A percentile compares a stretch with the other conserved stretches of the same genome.
Conservation (phyloP, 108 stramenopile genomes). For the Ochromonas danica region DNA sequence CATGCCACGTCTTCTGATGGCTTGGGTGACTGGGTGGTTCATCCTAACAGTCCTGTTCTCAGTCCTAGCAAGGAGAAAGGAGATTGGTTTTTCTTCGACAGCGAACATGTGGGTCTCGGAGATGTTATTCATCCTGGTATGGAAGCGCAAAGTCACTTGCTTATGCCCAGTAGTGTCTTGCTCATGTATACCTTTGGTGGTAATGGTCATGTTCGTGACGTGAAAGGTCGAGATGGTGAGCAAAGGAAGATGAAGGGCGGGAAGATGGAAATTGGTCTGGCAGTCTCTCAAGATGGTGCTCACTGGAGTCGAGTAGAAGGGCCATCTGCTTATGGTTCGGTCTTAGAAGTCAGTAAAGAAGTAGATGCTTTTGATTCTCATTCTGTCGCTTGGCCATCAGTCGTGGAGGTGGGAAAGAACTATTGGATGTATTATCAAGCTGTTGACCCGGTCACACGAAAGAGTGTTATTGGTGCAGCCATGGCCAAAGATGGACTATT, state of each 20-base stretch:
- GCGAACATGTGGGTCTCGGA: not conserved
- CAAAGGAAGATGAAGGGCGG: not conserved
- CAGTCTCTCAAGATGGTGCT: not conserved
- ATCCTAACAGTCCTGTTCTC: not conserved
- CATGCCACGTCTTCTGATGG: not conserved
- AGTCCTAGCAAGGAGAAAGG: not conserved
- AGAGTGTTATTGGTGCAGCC: not conserved
- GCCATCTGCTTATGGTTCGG: not conserved
- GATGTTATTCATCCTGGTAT: not conserved
- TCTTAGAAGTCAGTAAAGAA: not conserved
- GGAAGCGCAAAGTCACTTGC: not conserved
- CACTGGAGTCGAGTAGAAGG: not conserved
- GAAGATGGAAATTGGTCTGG: not conserved
- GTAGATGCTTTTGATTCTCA: not conserved
- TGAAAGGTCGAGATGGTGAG: too few relatives aligned
- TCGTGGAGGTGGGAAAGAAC: not conserved
- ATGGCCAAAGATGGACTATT: not conserved
- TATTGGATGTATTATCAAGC: not conserved
- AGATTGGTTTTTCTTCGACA: not conserved
- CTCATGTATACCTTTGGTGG: not conserved
- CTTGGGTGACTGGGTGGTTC: not conserved
- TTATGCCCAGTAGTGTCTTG: not conserved
- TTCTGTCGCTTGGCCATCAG: not conserved
- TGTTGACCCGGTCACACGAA: not conserved
- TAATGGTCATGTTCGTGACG: too few relatives aligned